phyloP scores from a whole-genome alignment of 495 filamentous ascomycete species.

The Trichoderma erinaceum region DNA sequence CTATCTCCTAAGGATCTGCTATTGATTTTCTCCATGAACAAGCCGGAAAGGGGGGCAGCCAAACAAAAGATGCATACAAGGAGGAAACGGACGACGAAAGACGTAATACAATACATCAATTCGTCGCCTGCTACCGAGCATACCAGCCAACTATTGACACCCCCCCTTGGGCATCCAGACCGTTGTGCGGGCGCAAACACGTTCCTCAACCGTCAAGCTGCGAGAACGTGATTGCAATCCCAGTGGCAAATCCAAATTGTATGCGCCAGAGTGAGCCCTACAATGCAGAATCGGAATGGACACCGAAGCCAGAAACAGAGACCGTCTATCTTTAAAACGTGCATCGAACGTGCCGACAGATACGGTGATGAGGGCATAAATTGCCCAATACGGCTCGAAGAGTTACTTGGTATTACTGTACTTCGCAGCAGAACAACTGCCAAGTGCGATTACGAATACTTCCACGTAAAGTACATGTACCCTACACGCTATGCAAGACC shows the following conservation, averaged over 20 bases:
- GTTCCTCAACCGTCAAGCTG: not conserved
- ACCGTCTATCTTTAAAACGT: not conserved
- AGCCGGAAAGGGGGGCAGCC: not conserved
- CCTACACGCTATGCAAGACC: not conserved
- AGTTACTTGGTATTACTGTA: too few relatives aligned
- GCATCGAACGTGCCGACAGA: not conserved
- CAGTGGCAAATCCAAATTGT: not conserved
- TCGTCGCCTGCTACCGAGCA: not conserved
- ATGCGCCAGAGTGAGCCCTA: not conserved
- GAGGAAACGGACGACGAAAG: not conserved
- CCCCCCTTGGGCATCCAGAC: not conserved
- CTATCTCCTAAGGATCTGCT: not conserved
- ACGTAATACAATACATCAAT: not conserved
- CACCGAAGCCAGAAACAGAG: not conserved
- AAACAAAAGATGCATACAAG: not conserved
- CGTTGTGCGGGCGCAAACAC: not conserved
- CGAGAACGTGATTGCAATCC: not conserved
- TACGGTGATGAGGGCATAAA: slow-evolving; percentile 1
- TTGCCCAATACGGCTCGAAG: not conserved
- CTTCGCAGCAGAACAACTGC: too few relatives aligned
- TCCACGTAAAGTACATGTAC: too few relatives aligned
- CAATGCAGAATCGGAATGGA: not conserved
- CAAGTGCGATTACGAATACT: too few relatives aligned
- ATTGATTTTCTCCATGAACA: not conserved
- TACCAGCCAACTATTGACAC: not conserved